Base-by-base conservation (phyloP, 2,329 filamentous ascomycete genomes). In the Trichoderma atrobrunneum region DNA sequence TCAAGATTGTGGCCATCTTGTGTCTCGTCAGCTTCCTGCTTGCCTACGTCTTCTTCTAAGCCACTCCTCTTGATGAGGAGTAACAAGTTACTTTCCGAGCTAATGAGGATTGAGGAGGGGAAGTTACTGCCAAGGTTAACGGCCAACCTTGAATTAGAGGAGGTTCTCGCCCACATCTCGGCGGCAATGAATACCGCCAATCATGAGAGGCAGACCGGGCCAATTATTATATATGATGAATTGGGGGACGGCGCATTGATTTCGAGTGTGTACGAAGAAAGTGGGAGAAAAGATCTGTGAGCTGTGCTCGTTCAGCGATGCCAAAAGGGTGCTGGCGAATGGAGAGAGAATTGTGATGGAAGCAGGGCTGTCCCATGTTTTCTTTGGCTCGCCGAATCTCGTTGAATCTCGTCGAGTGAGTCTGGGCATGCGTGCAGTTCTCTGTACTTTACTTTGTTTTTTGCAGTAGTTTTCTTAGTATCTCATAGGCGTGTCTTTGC, bases 11-110 rank as follows among this genome's bases (percentile, higher is more conserved):
- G 59, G 95, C 96, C 26, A 85, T 90, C 26, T 85, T 99, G 57
- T 98, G 95, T 80, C 85, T 99, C 78, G 78, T 97, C 75, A 95
- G 93, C 85, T 99, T 99, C 85, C 83, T 99, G 79, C 88, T 98
- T 77, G 96, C 94, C 70, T 99, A 98, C 84, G 89, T 98, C 82
- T 94, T 99, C 86, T 99, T 99, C 83, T 99, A 90, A 87, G 70
- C 28, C 26, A 18, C 32, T 48, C 28, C 32, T 48, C 14, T 62
- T 60, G 26, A 36, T 28, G 28, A 43, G 32, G 68, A 64, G 43
- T 7, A n/a, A 57, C 10, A 21, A 26, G 16, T 48, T 68, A 34
- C 21, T 30, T 57, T 57, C 34, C 28, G 7, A 32, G 21, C 7
- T 60, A 28, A 26, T 39, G 24, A 28, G 51, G 24, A 34, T 28